These are phyloP conservation scores for Tetrapisispora phaffii DNA, from an alignment of 805 yeast species.

Conservation along the genomic window DNA sequence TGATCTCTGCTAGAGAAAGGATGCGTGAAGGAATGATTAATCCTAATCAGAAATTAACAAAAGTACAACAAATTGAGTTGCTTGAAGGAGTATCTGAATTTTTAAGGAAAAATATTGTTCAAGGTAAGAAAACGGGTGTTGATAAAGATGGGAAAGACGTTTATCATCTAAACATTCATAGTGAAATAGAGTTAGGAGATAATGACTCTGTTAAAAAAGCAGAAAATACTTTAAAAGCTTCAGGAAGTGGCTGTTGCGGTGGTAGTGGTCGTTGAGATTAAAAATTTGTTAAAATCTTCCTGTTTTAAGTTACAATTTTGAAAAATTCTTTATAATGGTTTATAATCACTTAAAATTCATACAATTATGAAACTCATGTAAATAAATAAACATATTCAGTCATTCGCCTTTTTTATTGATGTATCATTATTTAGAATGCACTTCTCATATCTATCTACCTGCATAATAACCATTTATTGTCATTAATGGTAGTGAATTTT, in stretches of 20 bases:
- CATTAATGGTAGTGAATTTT: no score
- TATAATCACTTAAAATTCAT: background rate
- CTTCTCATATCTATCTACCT: no score
- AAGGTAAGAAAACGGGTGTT: constrained; percentile 44
- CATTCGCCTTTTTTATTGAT: no score
- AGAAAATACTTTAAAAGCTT: constrained; percentile 36
- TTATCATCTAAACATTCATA: constrained; percentile 55
- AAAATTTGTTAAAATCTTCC: no score
- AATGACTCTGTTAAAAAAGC: constrained; percentile 64
- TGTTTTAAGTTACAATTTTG: no score
- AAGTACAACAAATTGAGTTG: constrained; percentile 42
- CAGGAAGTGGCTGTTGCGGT: constrained; percentile 51
- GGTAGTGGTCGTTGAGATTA: constrained; percentile 19
- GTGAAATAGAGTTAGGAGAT: constrained; percentile 82
- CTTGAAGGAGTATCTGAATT: constrained; percentile 65
- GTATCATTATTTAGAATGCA: no score
- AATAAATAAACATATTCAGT: no score
- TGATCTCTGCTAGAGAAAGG: constrained; percentile 50
- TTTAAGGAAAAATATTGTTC: constrained; percentile 71
- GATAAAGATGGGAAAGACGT: constrained; percentile 9
- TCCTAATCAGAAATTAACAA: constrained; percentile 39
- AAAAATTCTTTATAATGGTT: background rate
- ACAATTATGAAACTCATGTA: background rate
- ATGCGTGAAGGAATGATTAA: constrained; percentile 41
- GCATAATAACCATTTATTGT: no score